These are phyloP conservation scores for Calamus simplicifolius DNA, from an alignment of 176 grass and related monocot genomes.

Conservation along the genomic window DNA sequence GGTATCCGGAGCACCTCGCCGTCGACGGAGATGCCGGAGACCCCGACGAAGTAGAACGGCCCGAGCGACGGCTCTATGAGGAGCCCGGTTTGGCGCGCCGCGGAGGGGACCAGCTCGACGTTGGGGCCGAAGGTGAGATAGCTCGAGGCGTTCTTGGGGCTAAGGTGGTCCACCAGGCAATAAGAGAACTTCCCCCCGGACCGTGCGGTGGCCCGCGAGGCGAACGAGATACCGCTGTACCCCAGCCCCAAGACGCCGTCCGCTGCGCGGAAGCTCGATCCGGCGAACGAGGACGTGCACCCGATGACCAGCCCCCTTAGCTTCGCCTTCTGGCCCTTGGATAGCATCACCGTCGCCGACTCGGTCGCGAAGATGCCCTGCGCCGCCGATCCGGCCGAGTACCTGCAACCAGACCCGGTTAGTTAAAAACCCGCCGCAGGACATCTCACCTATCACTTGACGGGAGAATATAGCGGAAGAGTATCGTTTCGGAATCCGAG, in stretches of 20 bases:
- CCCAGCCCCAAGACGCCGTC: constrained; percentile 75
- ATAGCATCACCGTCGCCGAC: constrained; percentile 52
- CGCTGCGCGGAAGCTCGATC: constrained; percentile 31
- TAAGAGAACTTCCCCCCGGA: constrained; percentile 74
- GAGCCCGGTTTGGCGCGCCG: constrained; percentile 26
- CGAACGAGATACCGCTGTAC: constrained; percentile 49
- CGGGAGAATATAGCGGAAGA: no score
- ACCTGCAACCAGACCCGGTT: constrained; percentile 29
- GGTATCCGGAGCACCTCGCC: constrained; percentile 42
- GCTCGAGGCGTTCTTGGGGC: constrained; percentile 43
- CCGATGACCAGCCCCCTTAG: constrained; percentile 58
- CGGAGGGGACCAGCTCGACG: constrained; percentile 9
- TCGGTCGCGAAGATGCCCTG: constrained; percentile 57
- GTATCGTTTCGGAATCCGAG: no score
- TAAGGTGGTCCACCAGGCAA: constrained; percentile 65
- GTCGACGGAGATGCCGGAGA: constrained; percentile 33
- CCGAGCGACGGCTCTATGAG: constrained; percentile 16
- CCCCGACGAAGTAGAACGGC: constrained; percentile 22
- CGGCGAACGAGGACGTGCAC: constrained; percentile 47
- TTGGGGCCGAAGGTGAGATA: constrained; percentile 66
- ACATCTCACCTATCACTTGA: no score
- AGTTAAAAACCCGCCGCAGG: no score
- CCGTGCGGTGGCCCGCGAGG: constrained; percentile 21
- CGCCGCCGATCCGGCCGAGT: constrained; percentile 49
- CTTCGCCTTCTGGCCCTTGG: constrained; percentile 37